Evolutionary conservation across 192 early-diverging fungal genomes (phyloP), one percentile per base, ranked within the genome.

Genomic region (Podila horticola): DNA sequence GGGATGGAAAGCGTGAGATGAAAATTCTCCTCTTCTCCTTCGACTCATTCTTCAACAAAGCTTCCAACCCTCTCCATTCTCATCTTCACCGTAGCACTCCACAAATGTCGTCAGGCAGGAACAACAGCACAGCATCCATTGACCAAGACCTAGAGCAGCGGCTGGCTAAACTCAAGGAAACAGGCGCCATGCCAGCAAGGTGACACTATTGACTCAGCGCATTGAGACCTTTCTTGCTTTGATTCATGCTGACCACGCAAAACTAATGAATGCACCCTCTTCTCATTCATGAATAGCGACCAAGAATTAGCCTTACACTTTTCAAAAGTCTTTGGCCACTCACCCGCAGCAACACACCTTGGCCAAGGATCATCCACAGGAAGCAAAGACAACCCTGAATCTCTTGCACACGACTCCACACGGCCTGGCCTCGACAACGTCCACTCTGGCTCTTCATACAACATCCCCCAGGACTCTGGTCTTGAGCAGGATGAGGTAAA

Each of bases 281-380:
- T 24, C 24, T 30, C 19, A 57, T 36, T 13, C 33, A 17, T 30
- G 15, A 24, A 38, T 13, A 81, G 77, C n/a, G 77, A 81, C 34
- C 77, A 73, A 8, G 77, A 81, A 6, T 66, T 81, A 31, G 71
- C 77, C 5, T 3, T 58, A 3, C 77, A 81, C 41, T 81, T 81
- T 30, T 73, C 77, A 64, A 81, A 81, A 34, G 71, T 81, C 61
- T 81, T 81, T 81, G 77, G 77, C 1, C 77, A 81, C 19, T 73
- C 71, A 0, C 77, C 77, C 3, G 71, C 71, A 15, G 77, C 67
- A 7, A 73, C 71, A 7, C 36, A 81, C 45, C 66, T 72, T 19
- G 72, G 71, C 31, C 61, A 71, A 64, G 59, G 29, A 19, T 1
- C 2, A 12, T 20, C 59, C 6, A 29, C 30, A 36, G 28, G 4